Conservation (phyloP, 2,329 filamentous ascomycete species). For the Aspergillus fumigatiaffinis region DNA sequence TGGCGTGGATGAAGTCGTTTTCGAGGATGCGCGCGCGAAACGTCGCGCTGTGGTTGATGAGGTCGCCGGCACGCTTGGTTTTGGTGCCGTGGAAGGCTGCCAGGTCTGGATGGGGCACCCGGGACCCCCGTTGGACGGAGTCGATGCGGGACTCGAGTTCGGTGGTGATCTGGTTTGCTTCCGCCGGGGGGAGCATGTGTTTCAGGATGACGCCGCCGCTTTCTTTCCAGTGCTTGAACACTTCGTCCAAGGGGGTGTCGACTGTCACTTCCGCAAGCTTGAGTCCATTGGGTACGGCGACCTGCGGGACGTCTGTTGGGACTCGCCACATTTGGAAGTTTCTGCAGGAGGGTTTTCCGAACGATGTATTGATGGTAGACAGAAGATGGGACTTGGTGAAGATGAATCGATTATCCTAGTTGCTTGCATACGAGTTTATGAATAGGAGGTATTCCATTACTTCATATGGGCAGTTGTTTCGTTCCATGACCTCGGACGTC, state of each 20-base stretch:
- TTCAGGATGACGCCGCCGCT: background rate
- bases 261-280: background rate
- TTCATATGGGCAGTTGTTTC: background rate
- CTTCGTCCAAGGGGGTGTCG: background rate
- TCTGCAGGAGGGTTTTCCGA: background rate
- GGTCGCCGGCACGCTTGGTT: conserved; percentile 1
- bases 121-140: background rate
- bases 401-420: background rate
- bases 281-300: background rate
- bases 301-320: background rate
- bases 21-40: conserved; percentile 28
- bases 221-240: background rate
- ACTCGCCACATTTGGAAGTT: background rate
- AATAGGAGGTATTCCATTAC: background rate
- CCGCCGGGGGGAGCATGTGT: background rate
- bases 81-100: background rate
- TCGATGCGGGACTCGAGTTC: background rate
- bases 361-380: too few species aligned
- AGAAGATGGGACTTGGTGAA: too few species aligned
- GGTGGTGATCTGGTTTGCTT: background rate
- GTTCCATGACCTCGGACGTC: background rate
- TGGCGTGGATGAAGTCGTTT: conserved; percentile 24
- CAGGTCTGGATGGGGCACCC: background rate
- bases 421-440: background rate
- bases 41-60: conserved; percentile 15